Conservation (phyloP, 331 rosid genomes). For the Malus hybrid region DNA sequence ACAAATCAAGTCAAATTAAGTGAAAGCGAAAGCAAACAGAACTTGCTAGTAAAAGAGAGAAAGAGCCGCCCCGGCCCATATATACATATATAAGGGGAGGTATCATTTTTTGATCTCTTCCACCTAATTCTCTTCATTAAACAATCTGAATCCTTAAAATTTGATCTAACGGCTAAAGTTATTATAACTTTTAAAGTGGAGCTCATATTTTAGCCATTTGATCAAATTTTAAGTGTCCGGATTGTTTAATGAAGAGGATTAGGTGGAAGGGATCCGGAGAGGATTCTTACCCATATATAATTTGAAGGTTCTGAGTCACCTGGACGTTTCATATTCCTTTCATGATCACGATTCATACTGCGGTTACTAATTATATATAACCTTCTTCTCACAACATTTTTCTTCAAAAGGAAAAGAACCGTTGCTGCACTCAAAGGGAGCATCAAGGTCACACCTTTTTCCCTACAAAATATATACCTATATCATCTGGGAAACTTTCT, state of each 20-base stretch:
- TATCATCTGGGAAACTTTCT: background rate
- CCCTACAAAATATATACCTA: background rate
- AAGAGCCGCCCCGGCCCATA: slow-evolving; percentile 19
- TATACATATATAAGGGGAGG: background rate
- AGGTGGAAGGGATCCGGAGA: too few species aligned
- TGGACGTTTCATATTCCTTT: slow-evolving; percentile 29
- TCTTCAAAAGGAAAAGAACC: slow-evolving; percentile 23
- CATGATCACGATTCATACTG: slow-evolving; percentile 6
- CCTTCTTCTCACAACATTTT: slow-evolving; percentile 7
- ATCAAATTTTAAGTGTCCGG: rapidly evolving
- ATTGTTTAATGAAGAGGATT: too few species aligned
- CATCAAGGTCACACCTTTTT: background rate
- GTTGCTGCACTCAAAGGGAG: slow-evolving; percentile 20
- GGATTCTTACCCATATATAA: background rate
- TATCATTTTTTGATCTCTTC: rapidly evolving
- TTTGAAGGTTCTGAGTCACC: slow-evolving; percentile 10
- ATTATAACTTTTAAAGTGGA: too few species aligned
- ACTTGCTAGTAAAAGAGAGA: background rate
- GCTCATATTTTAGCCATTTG: rapidly evolving
- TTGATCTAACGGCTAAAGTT: too few species aligned
- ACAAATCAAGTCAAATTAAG: slow-evolving; percentile 23
- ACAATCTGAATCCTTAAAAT: rapidly evolving
- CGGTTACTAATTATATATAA: slow-evolving; percentile 3
- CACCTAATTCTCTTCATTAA: rapidly evolving
- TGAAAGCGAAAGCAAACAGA: slow-evolving; percentile 42